Conservation (phyloP, 2,329 filamentous ascomycete species). For the Colletotrichum sp. region DNA sequence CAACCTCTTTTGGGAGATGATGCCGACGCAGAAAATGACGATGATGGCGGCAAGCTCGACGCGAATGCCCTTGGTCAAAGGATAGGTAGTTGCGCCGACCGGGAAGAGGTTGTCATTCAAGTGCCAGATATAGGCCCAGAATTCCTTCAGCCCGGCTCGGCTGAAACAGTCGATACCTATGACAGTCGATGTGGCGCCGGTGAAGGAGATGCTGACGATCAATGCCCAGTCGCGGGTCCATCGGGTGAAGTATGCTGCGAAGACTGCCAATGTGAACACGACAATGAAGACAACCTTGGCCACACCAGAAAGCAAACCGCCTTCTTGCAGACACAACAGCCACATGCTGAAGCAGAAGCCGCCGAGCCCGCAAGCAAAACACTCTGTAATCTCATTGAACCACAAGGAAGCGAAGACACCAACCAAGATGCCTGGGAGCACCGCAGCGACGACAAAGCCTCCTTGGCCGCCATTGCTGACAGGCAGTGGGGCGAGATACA, state of each 20-base stretch:
- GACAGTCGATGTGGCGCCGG: constrained; percentile 78
- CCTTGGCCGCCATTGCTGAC: constrained; percentile 80
- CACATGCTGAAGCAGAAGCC: constrained; percentile 91
- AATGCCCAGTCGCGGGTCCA: constrained; percentile 80
- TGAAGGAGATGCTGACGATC: constrained; percentile 78
- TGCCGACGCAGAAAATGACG: constrained; percentile 74
- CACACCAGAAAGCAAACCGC: constrained; percentile 70
- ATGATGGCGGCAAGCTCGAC: constrained; percentile 83
- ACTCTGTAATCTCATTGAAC: constrained; percentile 83
- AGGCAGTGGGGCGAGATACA: constrained; percentile 87
- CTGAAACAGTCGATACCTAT: constrained; percentile 92
- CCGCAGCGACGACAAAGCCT: constrained; percentile 81
- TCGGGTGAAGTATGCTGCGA: constrained; percentile 78
- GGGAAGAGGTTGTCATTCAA: constrained; percentile 85
- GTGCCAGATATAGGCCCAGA: constrained; percentile 91
- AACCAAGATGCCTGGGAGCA: constrained; percentile 75
- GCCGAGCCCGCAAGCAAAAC: constrained; percentile 83
- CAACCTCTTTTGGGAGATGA: constrained; percentile 84
- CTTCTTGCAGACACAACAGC: constrained; percentile 78
- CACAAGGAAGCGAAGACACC: constrained; percentile 73
- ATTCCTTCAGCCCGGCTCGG: constrained; percentile 90
- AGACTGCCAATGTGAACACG: constrained; percentile 70
- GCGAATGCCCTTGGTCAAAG: constrained; percentile 82
- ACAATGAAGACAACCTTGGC: constrained; percentile 76
- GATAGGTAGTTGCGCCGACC: constrained; percentile 76